Percentiles rank a stretch among this genome's conserved stretches.
These are phyloP conservation scores for Vitis hybrid DNA, from an alignment of 177 flowering plant genomes.

Conservation along the genomic window DNA sequence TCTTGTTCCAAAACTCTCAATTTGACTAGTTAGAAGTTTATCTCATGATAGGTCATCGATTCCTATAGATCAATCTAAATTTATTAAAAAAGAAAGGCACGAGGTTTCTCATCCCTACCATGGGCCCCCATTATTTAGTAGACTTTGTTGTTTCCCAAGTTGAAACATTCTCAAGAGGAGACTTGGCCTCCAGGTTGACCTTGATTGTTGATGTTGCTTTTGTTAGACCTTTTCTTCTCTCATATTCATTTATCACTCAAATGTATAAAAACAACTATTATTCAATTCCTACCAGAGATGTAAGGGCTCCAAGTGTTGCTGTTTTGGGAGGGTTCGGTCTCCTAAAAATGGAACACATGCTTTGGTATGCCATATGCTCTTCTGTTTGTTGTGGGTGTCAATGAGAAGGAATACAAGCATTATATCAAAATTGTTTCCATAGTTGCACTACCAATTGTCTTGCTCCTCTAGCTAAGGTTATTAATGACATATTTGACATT, in stretches of 20 bases:
- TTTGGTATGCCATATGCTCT: slow-evolving; percentile 43
- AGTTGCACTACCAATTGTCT: slow-evolving; percentile 89
- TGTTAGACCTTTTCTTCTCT: slow-evolving; percentile 73
- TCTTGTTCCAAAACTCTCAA: slow-evolving; percentile 89
- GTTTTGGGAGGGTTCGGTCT: too few species aligned
- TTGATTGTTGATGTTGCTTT: slow-evolving; percentile 76
- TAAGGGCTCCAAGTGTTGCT: too few species aligned
- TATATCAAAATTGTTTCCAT: slow-evolving; percentile 66
- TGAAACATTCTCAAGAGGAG: slow-evolving; percentile 85
- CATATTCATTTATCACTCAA: slow-evolving; percentile 81
- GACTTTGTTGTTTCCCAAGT: slow-evolving; percentile 98
- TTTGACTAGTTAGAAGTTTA: slow-evolving; percentile 59
- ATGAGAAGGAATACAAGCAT: slow-evolving; percentile 72
- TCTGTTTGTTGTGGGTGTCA: slow-evolving; percentile 89
- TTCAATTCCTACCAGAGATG: too few species aligned
- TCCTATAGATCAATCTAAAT: slow-evolving; percentile 55
- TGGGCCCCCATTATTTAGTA: slow-evolving; percentile 44
- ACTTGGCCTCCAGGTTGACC: slow-evolving; percentile 89
- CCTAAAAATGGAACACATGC: too few species aligned
- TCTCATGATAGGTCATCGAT: slow-evolving; percentile 56
- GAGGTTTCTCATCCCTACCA: slow-evolving; percentile 72
- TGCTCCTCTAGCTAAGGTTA: slow-evolving; percentile 85
- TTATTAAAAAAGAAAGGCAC: slow-evolving; percentile 70
- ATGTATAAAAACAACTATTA: slow-evolving; percentile 44
- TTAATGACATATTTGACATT: slow-evolving; percentile 76